Base-by-base conservation (phyloP, 2,329 filamentous ascomycete genomes). In the Fusarium algeriense region DNA sequence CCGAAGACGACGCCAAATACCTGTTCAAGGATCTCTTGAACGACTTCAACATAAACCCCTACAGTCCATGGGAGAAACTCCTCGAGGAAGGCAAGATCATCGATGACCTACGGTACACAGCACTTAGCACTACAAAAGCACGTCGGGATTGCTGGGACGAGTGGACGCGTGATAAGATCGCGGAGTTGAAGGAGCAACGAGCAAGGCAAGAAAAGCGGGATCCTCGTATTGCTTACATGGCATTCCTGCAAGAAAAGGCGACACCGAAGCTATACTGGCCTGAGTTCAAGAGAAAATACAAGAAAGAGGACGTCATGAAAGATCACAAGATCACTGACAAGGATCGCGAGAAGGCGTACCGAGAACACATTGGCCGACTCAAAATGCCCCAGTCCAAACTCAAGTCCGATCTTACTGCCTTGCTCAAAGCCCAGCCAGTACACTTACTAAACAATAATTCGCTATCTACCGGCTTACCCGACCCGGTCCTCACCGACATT, bases 251-350 rank as follows among this genome's bases (percentile, higher is more conserved):
- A 70, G 89, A 91, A 52, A 89, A 94, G 73, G 95, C 95, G 0
- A 96, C 91, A 0, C 92, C 93, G 1, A 98, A 97, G 82, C 86
- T 99, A 2, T 99, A 97, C 85, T 99, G 96, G 96, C 92, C 93
- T 1, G 96, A 99, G 79, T 99, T 99, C 82, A 94, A 93, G 76
- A 87, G 96, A 37, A 99, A 98, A 79, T 96, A 90, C 81, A 92
- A 92, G 72, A 95, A 92, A 71, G 94, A 97, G 70, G 81, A 88
- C 0, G 88, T 91, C 56, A 94, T 99, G 92, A 92, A 91, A 67
- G 92, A 95, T 64, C 84, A 88, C 34, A 88, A 86, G 54, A 84
- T 95, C 28, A 83, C 85, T 37, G 93, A 95, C 76, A 93, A 92
- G 79, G 93, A 95, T 56, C 87, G 92, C 37, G 93, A 97, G 78